These are phyloP conservation scores for Yarrowia osloensis DNA, from an alignment of 805 yeast genomes.

Conservation along the genomic window DNA sequence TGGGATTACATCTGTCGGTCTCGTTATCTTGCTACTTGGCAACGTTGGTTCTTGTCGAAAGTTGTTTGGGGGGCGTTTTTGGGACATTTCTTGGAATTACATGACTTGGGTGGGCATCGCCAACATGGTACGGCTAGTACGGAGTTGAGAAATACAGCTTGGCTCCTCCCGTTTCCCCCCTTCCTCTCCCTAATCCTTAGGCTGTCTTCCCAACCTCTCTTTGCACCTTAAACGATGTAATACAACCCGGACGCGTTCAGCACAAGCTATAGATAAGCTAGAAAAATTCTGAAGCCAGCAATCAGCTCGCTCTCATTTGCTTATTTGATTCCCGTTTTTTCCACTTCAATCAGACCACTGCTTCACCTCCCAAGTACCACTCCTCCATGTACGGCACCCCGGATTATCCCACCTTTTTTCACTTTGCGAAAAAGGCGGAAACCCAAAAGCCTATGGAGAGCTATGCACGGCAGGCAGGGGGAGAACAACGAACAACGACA, in stretches of 20 bases:
- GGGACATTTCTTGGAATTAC: not conserved
- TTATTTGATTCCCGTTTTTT: not conserved
- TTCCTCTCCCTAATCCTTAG: not conserved
- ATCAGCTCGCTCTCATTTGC: not conserved
- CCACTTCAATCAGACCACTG: not conserved
- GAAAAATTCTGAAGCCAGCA: not conserved
- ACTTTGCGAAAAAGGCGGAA: constrained; percentile 3
- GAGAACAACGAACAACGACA: not conserved
- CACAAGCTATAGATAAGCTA: not conserved
- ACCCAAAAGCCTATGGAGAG: not conserved
- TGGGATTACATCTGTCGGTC: not conserved
- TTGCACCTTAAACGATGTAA: not conserved
- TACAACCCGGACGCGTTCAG: not conserved
- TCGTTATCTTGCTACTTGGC: constrained; percentile 15
- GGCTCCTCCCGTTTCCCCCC: not conserved
- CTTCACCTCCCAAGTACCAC: not conserved
- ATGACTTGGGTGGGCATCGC: not conserved
- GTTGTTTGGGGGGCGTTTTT: not conserved
- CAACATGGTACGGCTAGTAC: not conserved
- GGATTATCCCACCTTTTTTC: constrained; percentile 1
- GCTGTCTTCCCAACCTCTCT: constrained; percentile 7
- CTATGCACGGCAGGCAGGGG: constrained; percentile 18
- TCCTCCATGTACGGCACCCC: constrained; percentile 3
- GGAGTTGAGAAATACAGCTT: not conserved
- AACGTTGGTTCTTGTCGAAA: not conserved